Conservation (phyloP, 306 rosid species). For the Cicer yamashitae region DNA sequence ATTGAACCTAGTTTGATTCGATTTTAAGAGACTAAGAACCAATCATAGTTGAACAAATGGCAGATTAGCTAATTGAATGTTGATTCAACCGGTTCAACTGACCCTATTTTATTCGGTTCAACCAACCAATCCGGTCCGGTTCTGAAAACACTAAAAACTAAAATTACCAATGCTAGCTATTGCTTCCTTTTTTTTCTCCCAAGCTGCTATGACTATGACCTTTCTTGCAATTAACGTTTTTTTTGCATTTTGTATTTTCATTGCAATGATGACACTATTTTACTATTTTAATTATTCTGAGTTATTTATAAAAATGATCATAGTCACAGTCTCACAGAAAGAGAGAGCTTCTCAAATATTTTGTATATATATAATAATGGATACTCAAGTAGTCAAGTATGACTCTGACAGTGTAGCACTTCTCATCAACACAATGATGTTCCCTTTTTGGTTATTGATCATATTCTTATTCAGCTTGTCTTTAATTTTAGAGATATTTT, state of each 20-base stretch:
- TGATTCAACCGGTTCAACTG: too few relatives aligned
- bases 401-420: slow-evolving; percentile 36
- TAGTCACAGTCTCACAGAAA: not conserved
- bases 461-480: slow-evolving; percentile 28
- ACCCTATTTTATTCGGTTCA: too few relatives aligned
- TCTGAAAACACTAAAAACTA: too few relatives aligned
- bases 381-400: slow-evolving; percentile 33
- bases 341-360: not conserved
- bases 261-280: not conserved
- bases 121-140: too few relatives aligned
- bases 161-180: not conserved
- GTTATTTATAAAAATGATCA: slow-evolving; percentile 4
- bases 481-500: slow-evolving; percentile 13
- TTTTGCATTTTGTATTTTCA: slow-evolving; percentile 15
- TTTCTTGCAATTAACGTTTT: slow-evolving; percentile 9
- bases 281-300: not conserved
- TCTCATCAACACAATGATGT: slow-evolving; percentile 21
- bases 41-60: too few relatives aligned
- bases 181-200: slow-evolving; percentile 4
- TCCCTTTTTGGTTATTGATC: slow-evolving; percentile 27
- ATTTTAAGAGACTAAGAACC: too few relatives aligned
- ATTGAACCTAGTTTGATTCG: too few relatives aligned
- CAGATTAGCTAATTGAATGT: too few relatives aligned
- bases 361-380: slow-evolving; percentile 28
- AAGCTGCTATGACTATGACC: not conserved